Conservation (phyloP, 768 basidiomycete species). For the Agrocybe pediades region DNA sequence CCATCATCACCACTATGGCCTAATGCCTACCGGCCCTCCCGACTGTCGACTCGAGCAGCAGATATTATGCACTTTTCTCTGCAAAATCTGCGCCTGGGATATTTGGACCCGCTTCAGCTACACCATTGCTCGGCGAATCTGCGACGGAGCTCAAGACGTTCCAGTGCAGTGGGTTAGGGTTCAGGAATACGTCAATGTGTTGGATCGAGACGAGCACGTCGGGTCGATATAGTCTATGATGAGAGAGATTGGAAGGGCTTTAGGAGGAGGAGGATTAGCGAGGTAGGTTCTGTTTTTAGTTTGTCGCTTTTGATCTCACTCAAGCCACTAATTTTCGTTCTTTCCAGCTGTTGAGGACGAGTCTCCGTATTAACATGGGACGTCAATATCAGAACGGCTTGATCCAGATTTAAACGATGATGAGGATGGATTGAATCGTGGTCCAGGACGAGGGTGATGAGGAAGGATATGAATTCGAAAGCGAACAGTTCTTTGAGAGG, state of each 20-base stretch:
- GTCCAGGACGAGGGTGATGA: too few species aligned
- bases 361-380: conserved; percentile 81
- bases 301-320: background rate
- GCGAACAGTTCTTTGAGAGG: conserved; percentile 56
- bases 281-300: conserved; percentile 50
- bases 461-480: conserved; percentile 35
- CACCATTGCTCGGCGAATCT: conserved; percentile 77
- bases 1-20: conserved; percentile 21
- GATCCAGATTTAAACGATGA: conserved; percentile 58
- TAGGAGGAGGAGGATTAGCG: conserved; percentile 61
- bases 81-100: conserved; percentile 1
- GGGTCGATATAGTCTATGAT: conserved; percentile 83
- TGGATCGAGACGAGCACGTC: conserved; percentile 97
- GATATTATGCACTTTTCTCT: background rate
- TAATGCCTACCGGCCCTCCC: too few species aligned
- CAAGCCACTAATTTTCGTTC: conserved; percentile 9
- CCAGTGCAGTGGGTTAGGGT: conserved; percentile 95
- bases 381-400: conserved; percentile 78
- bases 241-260: conserved; percentile 89
- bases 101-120: conserved; percentile 50
- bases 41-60: too few species aligned
- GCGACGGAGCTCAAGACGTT: conserved; percentile 80
- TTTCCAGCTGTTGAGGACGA: conserved; percentile 58
- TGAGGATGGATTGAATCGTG: conserved; percentile 32
- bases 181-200: conserved; percentile 90